A percentile compares a stretch with the other conserved stretches of the same genome.
Conservation (phyloP, 2,329 filamentous ascomycete genomes). For the Beauveria sp. region DNA sequence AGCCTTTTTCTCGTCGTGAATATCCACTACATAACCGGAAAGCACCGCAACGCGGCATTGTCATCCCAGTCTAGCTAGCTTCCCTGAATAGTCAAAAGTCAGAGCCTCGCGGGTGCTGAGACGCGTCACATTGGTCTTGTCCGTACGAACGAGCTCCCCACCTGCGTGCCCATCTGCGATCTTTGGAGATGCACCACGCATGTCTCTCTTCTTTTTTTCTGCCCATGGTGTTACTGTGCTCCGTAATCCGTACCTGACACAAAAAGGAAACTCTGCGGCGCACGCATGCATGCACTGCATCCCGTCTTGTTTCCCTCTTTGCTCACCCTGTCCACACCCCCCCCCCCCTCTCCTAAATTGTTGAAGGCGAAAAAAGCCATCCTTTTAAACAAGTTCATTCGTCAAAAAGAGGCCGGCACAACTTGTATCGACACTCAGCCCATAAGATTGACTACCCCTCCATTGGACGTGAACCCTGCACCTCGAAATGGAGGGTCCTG, state of each 20-base stretch:
- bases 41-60: too few relatives aligned
- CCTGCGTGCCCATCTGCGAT: background rate
- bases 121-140: background rate
- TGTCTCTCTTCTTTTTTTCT: background rate
- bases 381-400: background rate
- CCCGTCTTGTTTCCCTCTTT: background rate
- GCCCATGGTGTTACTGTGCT: background rate
- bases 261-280: background rate
- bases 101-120: background rate
- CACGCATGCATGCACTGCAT: background rate
- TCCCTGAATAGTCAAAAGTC: background rate
- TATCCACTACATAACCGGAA: too few relatives aligned
- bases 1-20: background rate
- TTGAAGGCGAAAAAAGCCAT: background rate
- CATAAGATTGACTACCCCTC: background rate
- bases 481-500: background rate
- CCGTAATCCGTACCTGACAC: conserved; percentile 8
- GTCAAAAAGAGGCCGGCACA: background rate
- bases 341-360: background rate
- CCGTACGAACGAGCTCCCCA: background rate
- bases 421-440: background rate
- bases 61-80: background rate
- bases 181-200: background rate
- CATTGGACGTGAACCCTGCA: background rate
- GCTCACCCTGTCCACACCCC: background rate